phyloP scores from a whole-genome alignment of 1,284 basidiomycete genomes.

The Schizopora paradoxa region DNA sequence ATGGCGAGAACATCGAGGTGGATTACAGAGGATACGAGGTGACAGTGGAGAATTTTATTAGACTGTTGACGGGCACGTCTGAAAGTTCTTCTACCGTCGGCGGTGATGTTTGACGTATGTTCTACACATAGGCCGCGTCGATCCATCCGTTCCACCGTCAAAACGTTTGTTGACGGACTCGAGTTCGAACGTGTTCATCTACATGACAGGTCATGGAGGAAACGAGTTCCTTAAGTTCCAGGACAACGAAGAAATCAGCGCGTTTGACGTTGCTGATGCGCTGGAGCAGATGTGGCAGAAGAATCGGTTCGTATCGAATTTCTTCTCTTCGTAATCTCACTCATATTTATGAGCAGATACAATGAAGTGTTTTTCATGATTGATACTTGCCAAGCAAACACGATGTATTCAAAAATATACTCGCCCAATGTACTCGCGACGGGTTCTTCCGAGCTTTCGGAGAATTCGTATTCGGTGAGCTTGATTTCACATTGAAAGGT shows the following conservation, averaged over 20 bases:
- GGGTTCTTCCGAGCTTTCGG: conserved; percentile 81
- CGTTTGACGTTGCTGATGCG: conserved; percentile 93
- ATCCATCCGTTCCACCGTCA: conserved; percentile 75
- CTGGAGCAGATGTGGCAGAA: conserved; percentile 99
- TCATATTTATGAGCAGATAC: conserved; percentile 52
- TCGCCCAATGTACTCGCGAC: conserved; percentile 95
- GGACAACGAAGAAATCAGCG: conserved; percentile 96
- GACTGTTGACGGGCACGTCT: conserved; percentile 77
- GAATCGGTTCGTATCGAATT: conserved; percentile 60
- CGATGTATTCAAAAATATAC: conserved; percentile 92
- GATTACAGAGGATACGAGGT: conserved; percentile 98
- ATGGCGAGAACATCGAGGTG: conserved; percentile 95
- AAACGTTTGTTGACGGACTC: conserved; percentile 91
- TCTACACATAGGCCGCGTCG: conserved; percentile 54
- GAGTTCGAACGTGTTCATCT: conserved; percentile 93
- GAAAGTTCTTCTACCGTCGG: background rate
- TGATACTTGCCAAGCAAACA: conserved; percentile 97
- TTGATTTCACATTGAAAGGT: background rate
- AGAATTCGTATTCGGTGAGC: conserved; percentile 91
- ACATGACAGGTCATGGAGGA: conserved; percentile 98
- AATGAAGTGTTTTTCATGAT: conserved; percentile 98
- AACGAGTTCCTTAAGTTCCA: conserved; percentile 99
- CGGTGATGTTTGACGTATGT: background rate
- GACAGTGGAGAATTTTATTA: conserved; percentile 92
- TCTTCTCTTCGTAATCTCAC: background rate